phyloP scores from a whole-genome alignment of 176 grass and related monocot genomes.

The Oryza coarctata region DNA sequence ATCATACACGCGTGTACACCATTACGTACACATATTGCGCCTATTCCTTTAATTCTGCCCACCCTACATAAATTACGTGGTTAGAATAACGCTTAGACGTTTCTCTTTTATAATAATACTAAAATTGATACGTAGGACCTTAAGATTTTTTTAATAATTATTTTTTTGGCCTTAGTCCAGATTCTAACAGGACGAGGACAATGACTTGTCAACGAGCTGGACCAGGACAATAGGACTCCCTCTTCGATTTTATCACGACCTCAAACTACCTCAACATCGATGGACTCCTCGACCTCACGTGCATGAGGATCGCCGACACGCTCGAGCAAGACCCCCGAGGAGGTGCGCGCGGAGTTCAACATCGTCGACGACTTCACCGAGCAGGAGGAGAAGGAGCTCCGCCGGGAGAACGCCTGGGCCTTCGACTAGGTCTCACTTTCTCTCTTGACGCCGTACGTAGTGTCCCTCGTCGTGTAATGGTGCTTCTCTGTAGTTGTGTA shows the following conservation, averaged over 20 bases:
- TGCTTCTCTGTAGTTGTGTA: not conserved
- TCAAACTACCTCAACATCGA: not conserved
- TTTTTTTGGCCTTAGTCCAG: no score
- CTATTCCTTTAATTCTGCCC: no score
- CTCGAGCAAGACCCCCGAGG: not conserved
- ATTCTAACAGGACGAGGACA: no score
- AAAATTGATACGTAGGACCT: no score
- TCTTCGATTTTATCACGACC: not conserved
- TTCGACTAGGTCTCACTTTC: not conserved
- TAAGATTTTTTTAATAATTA: no score
- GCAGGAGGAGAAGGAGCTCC: conserved; percentile 3
- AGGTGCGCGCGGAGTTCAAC: conserved; percentile 9
- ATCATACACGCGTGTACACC: no score
- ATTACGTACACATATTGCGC: no score
- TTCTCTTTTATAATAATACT: no score
- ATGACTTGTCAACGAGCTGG: not conserved
- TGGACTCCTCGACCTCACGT: conserved; percentile 1
- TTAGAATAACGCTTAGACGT: no score
- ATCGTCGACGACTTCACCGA: not conserved
- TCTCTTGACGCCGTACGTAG: not conserved
- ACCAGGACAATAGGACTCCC: not conserved
- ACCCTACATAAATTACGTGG: no score
- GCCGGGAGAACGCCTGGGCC: not conserved
- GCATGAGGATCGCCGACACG: not conserved
- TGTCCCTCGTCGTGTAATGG: not conserved